Base-by-base conservation (phyloP, 1,139 yeast species). In the Petasospora fabianii region DNA sequence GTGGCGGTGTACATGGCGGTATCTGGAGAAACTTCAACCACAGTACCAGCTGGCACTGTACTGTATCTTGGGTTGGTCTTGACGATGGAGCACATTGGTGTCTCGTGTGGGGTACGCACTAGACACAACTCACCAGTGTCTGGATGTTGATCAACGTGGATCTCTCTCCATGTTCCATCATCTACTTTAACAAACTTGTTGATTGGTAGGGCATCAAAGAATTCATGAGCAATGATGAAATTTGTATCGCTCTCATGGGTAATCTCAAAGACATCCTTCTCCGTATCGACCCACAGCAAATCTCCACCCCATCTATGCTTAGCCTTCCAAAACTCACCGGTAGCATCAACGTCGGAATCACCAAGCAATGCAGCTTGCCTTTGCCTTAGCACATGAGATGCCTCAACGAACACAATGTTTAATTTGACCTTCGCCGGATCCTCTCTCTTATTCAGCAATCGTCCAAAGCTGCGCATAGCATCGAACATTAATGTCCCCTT, bases 131-230 rank as follows among this genome's bases (percentile, higher is more conserved):
- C 71, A 0, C 72, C 62, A 3, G 44, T 39, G 1, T 45, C 44
- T 6, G 47, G 44, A 19, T 47, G 46, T 43, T 69, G 71, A 48
- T 76, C 94, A 21, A 86, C 95, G 32, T 84, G 56, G 30, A 77
- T 68, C 56, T 86, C 96, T 50, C 92, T 67, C 96, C 96, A 86
- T 1, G n/a, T n/a, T n/a, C 87, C 86, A 14, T 73, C 59, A 24
- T 66, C 63, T 0, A 84, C 77, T 48, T 73, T 73, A 40, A 75
- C 71, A 55, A 84, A 86, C 46, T 81, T 73, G 48, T 82, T 80
- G 19, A 86, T 80, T 0, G 96, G 95, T 43, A 86, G 66, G 0
- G 96, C 95, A 62, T 86, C 96, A 56, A 83, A 86, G 54, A 86
- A 86, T 57, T 86, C 96, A 57, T 86, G 96, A 0, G 95, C 95